phyloP scores from a whole-genome alignment of 1,284 basidiomycete species.

The Pterulicium gracile region DNA sequence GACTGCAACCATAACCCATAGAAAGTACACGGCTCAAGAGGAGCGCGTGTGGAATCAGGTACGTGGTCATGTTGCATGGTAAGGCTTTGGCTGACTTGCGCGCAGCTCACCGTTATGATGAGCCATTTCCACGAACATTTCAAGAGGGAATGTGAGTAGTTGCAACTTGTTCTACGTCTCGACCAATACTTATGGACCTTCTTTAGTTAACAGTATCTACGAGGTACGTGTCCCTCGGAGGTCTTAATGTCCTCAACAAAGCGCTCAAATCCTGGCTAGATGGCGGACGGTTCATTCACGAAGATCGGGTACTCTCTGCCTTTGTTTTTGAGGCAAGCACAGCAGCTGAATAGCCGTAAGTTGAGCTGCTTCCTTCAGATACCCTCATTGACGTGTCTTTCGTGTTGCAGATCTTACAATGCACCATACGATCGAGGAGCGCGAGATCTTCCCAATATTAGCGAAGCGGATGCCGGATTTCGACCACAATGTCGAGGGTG shows the following conservation, averaged over 20 bases:
- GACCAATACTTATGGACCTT: no score
- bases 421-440: constrained; percentile 60
- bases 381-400: not conserved
- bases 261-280: constrained; percentile 17
- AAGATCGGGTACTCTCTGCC: constrained; percentile 31
- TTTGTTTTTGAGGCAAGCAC: constrained; percentile 33
- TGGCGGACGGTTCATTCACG: constrained; percentile 40
- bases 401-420: constrained; percentile 53
- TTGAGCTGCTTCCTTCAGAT: constrained; percentile 6
- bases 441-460: constrained; percentile 53
- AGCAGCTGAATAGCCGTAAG: constrained; percentile 32
- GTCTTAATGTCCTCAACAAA: no score
- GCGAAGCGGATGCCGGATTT: constrained; percentile 55
- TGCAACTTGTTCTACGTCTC: no score
- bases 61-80: not conserved
- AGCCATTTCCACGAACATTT: constrained; percentile 1
- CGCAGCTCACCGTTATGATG: not conserved
- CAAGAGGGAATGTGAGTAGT: not conserved
- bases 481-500: constrained; percentile 22
- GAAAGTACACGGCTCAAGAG: not conserved
- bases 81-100: not conserved
- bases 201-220: not conserved
- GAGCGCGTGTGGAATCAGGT: constrained; percentile 1
- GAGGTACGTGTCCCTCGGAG: not conserved
- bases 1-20: no score